Percentiles rank a stretch among this genome's conserved stretches.
phyloP scores from a whole-genome alignment of 2,329 filamentous ascomycete genomes.

The Cercospora sp. region DNA sequence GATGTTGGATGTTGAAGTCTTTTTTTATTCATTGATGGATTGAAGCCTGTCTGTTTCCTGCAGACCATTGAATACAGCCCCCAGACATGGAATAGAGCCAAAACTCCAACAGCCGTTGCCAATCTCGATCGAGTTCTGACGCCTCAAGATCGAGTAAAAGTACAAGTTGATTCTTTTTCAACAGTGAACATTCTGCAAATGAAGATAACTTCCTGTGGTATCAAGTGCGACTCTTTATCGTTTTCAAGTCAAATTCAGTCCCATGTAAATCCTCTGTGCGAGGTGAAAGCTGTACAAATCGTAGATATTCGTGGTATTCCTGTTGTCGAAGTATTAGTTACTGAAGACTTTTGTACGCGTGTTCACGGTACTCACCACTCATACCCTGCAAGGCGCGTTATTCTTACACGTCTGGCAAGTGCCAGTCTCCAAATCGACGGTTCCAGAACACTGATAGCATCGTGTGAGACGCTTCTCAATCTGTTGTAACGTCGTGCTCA shows the following conservation, averaged over 20 bases:
- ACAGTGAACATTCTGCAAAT: not conserved
- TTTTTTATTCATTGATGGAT: not conserved
- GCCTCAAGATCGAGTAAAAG: not conserved
- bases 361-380: constrained; percentile 6
- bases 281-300: not conserved
- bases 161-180: not conserved
- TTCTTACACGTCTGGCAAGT: constrained; percentile 19
- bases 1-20: not conserved
- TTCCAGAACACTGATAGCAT: constrained; percentile 25
- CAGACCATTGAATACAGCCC: not conserved
- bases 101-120: not conserved
- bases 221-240: not conserved
- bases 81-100: not conserved
- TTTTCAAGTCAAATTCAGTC: not conserved
- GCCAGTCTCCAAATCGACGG: constrained; percentile 25
- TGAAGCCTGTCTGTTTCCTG: not conserved
- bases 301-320: not conserved
- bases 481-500: constrained; percentile 21
- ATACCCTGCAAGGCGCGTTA: constrained; percentile 18
- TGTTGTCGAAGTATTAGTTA: not conserved
- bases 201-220: not conserved
- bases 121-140: not conserved
- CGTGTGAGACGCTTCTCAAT: constrained; percentile 26
- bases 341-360: not conserved
- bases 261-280: not conserved